Evolutionary conservation across 176 grass and related monocot genomes (phyloP).

Genomic region (Puccinellia tenuiflora): DNA sequence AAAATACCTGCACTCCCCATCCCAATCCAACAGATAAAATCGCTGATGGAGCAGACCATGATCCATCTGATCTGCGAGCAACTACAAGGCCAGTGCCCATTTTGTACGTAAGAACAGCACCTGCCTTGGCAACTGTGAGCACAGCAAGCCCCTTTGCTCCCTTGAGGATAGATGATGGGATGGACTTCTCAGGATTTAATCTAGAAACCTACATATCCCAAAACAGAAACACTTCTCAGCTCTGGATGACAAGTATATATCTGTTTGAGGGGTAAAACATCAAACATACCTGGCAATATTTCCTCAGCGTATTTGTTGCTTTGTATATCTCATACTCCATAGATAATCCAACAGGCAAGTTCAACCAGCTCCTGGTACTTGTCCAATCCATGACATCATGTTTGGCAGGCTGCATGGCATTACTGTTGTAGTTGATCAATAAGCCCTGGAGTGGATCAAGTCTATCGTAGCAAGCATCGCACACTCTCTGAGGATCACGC

Average conservation of each 20-base stretch:
- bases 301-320: slow-evolving; percentile 63
- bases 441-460: slow-evolving; percentile 79
- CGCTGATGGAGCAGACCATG: slow-evolving; percentile 92
- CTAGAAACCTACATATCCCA: slow-evolving; percentile 63
- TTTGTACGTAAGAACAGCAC: slow-evolving; percentile 90
- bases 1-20: slow-evolving; percentile 89
- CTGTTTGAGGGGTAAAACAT: not conserved
- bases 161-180: slow-evolving; percentile 81
- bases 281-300: slow-evolving; percentile 65
- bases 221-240: slow-evolving; percentile 29
- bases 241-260: not conserved
- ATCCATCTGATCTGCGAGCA: slow-evolving; percentile 74
- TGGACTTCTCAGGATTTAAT: slow-evolving; percentile 88
- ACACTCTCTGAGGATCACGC: slow-evolving; percentile 80
- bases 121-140: slow-evolving; percentile 77
- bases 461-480: slow-evolving; percentile 76
- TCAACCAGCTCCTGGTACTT: slow-evolving; percentile 75
- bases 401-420: slow-evolving; percentile 74
- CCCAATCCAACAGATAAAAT: slow-evolving; percentile 89
- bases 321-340: slow-evolving; percentile 99
- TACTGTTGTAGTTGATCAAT: slow-evolving; percentile 84
- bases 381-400: slow-evolving; percentile 98
- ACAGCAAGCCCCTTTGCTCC: slow-evolving; percentile 86
- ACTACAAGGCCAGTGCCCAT: slow-evolving; percentile 83
- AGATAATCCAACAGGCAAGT: slow-evolving; percentile 74